These are phyloP conservation scores for Verticillium zaregamsianum DNA, from an alignment of 2,329 filamentous ascomycete genomes.

Conservation along the genomic window DNA sequence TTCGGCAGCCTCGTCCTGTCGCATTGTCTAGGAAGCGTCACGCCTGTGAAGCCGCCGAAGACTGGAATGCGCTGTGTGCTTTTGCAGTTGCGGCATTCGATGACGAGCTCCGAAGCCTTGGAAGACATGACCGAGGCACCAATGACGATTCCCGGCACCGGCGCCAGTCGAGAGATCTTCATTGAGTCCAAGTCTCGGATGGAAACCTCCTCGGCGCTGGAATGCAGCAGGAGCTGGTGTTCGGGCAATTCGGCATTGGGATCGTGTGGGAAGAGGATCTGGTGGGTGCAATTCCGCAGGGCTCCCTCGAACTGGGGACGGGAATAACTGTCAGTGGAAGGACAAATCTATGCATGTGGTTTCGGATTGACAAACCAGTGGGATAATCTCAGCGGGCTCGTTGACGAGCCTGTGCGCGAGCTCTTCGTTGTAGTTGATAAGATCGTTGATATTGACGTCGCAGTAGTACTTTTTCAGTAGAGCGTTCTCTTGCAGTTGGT, in stretches of 20 bases:
- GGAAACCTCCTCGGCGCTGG: slow-evolving; percentile 82
- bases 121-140: slow-evolving; percentile 95
- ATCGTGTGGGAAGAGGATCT: slow-evolving; percentile 83
- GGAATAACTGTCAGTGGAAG: neutral
- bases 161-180: slow-evolving; percentile 89
- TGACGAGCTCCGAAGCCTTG: slow-evolving; percentile 81
- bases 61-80: slow-evolving; percentile 68
- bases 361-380: slow-evolving; percentile 57
- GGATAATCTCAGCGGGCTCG: slow-evolving; percentile 88
- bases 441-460: slow-evolving; percentile 90
- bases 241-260: slow-evolving; percentile 68
- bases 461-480: slow-evolving; percentile 92
- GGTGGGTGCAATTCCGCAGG: slow-evolving; percentile 84
- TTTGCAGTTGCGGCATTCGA: slow-evolving; percentile 85
- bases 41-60: slow-evolving; percentile 79
- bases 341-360: neutral
- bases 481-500: slow-evolving; percentile 93
- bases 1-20: slow-evolving; percentile 57
- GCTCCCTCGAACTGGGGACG: slow-evolving; percentile 76
- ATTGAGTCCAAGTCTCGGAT: slow-evolving; percentile 92
- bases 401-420: slow-evolving; percentile 84
- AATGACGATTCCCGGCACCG: slow-evolving; percentile 96
- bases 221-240: slow-evolving; percentile 93
- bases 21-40: slow-evolving; percentile 80
- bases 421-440: slow-evolving; percentile 96